Conservation (phyloP, 2,329 filamentous ascomycete genomes). For the Trichoderma endophyticum region DNA sequence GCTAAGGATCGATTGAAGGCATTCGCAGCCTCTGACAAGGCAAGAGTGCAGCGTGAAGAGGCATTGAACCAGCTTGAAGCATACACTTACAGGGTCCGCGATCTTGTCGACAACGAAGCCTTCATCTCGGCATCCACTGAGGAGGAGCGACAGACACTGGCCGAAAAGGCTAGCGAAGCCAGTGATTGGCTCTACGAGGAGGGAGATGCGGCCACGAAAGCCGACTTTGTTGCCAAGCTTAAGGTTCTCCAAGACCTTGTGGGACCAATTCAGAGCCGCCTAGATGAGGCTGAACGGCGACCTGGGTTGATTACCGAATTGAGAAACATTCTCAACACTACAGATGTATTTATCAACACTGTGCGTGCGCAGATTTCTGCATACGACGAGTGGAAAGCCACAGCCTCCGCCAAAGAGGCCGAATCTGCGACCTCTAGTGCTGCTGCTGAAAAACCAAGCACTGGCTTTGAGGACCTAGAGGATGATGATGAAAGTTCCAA, state of each 20-base stretch:
- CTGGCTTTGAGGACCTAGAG: slow-evolving; percentile 72
- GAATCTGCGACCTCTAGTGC: slow-evolving; percentile 43
- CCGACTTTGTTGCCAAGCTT: slow-evolving; percentile 72
- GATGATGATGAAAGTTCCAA: slow-evolving; percentile 56
- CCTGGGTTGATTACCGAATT: slow-evolving; percentile 67
- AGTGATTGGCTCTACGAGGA: slow-evolving; percentile 92
- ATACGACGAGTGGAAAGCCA: slow-evolving; percentile 60
- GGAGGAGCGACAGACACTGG: slow-evolving; percentile 63
- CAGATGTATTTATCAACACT: slow-evolving; percentile 65
- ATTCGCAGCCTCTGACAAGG: slow-evolving; percentile 81
- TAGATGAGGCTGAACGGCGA: slow-evolving; percentile 67
- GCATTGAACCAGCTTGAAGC: slow-evolving; percentile 88
- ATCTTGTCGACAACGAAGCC: slow-evolving; percentile 72
- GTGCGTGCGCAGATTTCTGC: slow-evolving; percentile 69
- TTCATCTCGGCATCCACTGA: slow-evolving; percentile 72
- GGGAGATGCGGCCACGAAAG: slow-evolving; percentile 70
- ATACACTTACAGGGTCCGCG: slow-evolving; percentile 84
- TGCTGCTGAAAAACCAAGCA: slow-evolving; percentile 47
- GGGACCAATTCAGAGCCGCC: slow-evolving; percentile 70
- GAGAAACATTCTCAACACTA: slow-evolving; percentile 67
- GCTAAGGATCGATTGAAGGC: slow-evolving; percentile 71
- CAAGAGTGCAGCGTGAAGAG: slow-evolving; percentile 75
- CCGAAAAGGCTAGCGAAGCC: slow-evolving; percentile 63
- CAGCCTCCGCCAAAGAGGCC: slow-evolving; percentile 44
- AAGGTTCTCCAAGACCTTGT: slow-evolving; percentile 76